These are phyloP conservation scores for Arachnomyces sp. DNA, from an alignment of 2,329 filamentous ascomycete species.

Conservation along the genomic window DNA sequence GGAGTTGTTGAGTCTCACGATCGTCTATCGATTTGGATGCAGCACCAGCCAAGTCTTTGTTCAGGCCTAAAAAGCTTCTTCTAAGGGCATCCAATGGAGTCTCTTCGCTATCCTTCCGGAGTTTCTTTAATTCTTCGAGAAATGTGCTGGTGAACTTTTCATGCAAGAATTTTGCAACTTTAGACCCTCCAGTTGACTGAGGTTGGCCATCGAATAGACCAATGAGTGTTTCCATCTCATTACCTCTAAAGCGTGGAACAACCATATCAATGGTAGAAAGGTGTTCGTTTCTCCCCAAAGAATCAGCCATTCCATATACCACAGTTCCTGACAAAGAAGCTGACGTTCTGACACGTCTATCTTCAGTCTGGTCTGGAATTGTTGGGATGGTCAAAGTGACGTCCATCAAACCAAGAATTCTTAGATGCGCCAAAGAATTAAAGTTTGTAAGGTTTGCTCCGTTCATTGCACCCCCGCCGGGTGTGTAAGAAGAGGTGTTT, in stretches of 20 bases:
- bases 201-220: slow-evolving; percentile 95
- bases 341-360: slow-evolving; percentile 90
- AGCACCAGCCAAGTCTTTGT: slow-evolving; percentile 86
- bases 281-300: slow-evolving; percentile 85
- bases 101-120: slow-evolving; percentile 62
- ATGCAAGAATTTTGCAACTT: slow-evolving; percentile 92
- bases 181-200: slow-evolving; percentile 82
- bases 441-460: slow-evolving; percentile 80
- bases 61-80: slow-evolving; percentile 77
- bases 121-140: slow-evolving; percentile 66
- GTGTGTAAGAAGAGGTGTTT: slow-evolving; percentile 49
- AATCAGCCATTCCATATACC: slow-evolving; percentile 96
- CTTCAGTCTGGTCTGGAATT: slow-evolving; percentile 90
- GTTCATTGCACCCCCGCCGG: slow-evolving; percentile 43
- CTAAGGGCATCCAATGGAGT: slow-evolving; percentile 75
- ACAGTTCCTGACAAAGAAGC: slow-evolving; percentile 86
- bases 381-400: slow-evolving; percentile 90
- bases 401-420: slow-evolving; percentile 92
- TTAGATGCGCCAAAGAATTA: slow-evolving; percentile 70
- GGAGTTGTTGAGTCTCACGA: slow-evolving; percentile 49
- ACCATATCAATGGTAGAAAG: slow-evolving; percentile 93
- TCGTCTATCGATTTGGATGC: slow-evolving; percentile 76
- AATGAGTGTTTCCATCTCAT: slow-evolving; percentile 80
- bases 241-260: slow-evolving; percentile 81
- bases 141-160: slow-evolving; percentile 91